Evolutionary conservation across 1,284 basidiomycete species (phyloP).

Genomic region (Cryptococcus sp.): DNA sequence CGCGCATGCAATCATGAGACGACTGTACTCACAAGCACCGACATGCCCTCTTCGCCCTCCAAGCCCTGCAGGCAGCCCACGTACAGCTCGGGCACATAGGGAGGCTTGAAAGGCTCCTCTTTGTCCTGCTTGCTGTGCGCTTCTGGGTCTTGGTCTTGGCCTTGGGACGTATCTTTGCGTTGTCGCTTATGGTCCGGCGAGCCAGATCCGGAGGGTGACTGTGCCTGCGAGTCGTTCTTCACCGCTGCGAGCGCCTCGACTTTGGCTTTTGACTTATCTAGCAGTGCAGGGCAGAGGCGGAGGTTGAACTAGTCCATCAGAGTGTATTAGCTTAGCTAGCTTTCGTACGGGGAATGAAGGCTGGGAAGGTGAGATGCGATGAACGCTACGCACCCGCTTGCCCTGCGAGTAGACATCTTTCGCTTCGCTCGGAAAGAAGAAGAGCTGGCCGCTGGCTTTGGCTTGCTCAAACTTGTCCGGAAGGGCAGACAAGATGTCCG

Average conservation of each 20-base stretch:
- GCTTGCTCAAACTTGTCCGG: slow-evolving; percentile 65
- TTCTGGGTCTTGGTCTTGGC: slow-evolving; percentile 5
- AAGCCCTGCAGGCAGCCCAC: slow-evolving; percentile 71
- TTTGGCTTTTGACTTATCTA: slow-evolving; percentile 62
- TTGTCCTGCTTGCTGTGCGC: slow-evolving; percentile 45
- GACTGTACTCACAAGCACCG: slow-evolving; percentile 65
- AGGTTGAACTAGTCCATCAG: slow-evolving; percentile 68
- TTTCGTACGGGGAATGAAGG: neutral
- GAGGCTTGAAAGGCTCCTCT: slow-evolving; percentile 73
- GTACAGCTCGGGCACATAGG: slow-evolving; percentile 71
- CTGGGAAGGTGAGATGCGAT: neutral
- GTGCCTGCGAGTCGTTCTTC: neutral
- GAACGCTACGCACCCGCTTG: slow-evolving; percentile 60
- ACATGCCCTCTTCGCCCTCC: slow-evolving; percentile 66
- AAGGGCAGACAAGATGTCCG: slow-evolving; percentile 64
- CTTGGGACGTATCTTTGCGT: slow-evolving; percentile 23
- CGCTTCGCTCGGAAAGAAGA: slow-evolving; percentile 73
- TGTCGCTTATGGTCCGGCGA: slow-evolving; percentile 37
- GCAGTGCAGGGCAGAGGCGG: slow-evolving; percentile 74
- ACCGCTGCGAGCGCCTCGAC: slow-evolving; percentile 28
- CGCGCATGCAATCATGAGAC: neutral
- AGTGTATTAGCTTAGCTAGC: neutral
- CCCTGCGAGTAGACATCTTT: slow-evolving; percentile 63
- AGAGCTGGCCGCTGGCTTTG: slow-evolving; percentile 65
- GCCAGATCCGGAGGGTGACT: slow-evolving; percentile 1